These are phyloP conservation scores for Panicum hallii DNA, from an alignment of 202 grass and related monocot genomes.

Conservation along the genomic window DNA sequence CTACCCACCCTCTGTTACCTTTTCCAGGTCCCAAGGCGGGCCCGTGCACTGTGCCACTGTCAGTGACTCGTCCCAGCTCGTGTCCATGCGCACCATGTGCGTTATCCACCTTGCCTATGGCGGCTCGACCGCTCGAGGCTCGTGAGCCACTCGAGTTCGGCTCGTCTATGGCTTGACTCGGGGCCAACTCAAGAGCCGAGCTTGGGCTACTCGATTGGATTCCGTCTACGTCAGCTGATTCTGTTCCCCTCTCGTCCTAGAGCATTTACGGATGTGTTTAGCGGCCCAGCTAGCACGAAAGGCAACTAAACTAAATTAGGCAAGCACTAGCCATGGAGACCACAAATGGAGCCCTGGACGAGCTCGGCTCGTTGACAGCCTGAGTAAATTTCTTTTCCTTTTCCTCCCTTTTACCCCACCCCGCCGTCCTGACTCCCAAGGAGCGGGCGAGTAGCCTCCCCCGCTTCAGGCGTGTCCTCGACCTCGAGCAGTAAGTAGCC, in stretches of 20 bases:
- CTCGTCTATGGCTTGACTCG: background rate
- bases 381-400: no score
- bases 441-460: background rate
- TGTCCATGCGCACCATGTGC: background rate
- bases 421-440: background rate
- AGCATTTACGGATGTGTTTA: no score
- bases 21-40: no score
- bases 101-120: background rate
- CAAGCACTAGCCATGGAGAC: background rate
- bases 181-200: background rate
- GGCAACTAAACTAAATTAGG: background rate
- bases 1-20: no score
- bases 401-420: no score
- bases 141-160: background rate
- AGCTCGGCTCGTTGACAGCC: no score
- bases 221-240: no score
- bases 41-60: no score
- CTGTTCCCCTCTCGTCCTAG: no score
- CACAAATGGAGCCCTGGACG: background rate
- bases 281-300: no score
- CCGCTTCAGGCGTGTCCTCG: background rate
- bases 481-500: background rate
- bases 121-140: rapidly evolving
- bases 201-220: no score
- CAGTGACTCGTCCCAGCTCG: no score